These are phyloP conservation scores for Sporothrix curviconia DNA, from an alignment of 2,329 filamentous ascomycete genomes.

Conservation along the genomic window DNA sequence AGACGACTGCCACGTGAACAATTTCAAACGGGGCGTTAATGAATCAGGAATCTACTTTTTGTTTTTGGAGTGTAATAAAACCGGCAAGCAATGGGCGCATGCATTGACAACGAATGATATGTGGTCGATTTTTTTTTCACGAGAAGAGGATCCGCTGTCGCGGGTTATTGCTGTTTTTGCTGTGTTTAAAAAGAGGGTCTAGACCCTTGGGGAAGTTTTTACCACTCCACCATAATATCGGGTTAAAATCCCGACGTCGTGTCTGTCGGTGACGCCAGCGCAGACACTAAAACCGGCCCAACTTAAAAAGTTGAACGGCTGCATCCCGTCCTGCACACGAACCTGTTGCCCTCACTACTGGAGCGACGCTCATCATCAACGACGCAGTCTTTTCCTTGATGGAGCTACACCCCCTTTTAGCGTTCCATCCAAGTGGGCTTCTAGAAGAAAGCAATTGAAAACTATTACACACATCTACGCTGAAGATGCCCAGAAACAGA, in stretches of 20 bases:
- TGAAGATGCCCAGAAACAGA: neutral
- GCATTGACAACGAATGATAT: neutral
- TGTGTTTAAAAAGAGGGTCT: neutral
- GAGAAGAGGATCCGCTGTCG: neutral
- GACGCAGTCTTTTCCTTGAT: no score
- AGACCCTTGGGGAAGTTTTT: neutral
- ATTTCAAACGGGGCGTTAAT: neutral
- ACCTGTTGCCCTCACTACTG: no score
- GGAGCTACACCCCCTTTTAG: no score
- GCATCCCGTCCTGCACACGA: no score
- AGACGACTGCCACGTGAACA: neutral
- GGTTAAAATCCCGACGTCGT: neutral
- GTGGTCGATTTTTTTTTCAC: neutral
- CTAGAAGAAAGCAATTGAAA: neutral
- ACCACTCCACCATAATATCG: neutral
- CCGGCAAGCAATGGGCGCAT: neutral
- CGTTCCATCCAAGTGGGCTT: neutral
- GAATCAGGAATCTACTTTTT: neutral
- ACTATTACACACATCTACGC: neutral
- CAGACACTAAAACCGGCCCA: neutral
- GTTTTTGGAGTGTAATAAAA: neutral
- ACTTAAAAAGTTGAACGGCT: neutral
- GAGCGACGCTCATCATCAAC: no score
- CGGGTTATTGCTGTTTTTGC: slow-evolving; percentile 6
- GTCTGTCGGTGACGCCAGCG: neutral